phyloP scores from a whole-genome alignment of 495 filamentous ascomycete genomes.

The Clohesyomyces aquaticus region DNA sequence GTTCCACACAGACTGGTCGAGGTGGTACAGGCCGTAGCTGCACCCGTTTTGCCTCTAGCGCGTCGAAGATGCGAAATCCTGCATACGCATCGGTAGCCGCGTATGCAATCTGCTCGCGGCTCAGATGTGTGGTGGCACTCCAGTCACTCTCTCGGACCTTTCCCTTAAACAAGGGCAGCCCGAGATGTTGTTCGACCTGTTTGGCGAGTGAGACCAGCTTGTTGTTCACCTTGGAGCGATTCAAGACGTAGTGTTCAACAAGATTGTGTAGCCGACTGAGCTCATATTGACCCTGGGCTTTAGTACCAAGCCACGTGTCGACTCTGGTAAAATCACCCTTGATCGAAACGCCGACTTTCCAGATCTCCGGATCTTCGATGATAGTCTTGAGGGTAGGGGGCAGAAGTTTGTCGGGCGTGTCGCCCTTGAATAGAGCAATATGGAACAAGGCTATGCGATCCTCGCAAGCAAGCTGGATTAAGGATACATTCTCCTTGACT shows the following conservation, averaged over 20 bases:
- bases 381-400: slow-evolving; percentile 48
- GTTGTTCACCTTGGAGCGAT: slow-evolving; percentile 35
- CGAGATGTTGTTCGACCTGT: slow-evolving; percentile 44
- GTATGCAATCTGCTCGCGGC: slow-evolving; percentile 42
- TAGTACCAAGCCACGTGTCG: slow-evolving; percentile 40
- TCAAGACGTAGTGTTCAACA: slow-evolving; percentile 38
- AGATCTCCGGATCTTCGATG: slow-evolving; percentile 80
- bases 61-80: slow-evolving; percentile 45
- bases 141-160: slow-evolving; percentile 47
- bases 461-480: slow-evolving; percentile 49
- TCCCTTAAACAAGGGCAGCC: slow-evolving; percentile 47
- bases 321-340: slow-evolving; percentile 64
- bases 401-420: slow-evolving; percentile 42
- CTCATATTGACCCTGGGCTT: slow-evolving; percentile 43
- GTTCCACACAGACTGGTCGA: slow-evolving; percentile 26
- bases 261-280: slow-evolving; percentile 48
- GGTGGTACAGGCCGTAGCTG: slow-evolving; percentile 45
- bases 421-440: slow-evolving; percentile 41
- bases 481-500: slow-evolving; percentile 45
- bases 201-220: slow-evolving; percentile 39
- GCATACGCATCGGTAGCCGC: slow-evolving; percentile 50
- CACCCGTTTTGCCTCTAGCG: slow-evolving; percentile 45
- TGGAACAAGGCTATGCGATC: slow-evolving; percentile 48
- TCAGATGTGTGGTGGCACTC: slow-evolving; percentile 32
- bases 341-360: slow-evolving; percentile 88